phyloP scores from a whole-genome alignment of 2,329 filamentous ascomycete genomes.

The Juglanconis sp. region DNA sequence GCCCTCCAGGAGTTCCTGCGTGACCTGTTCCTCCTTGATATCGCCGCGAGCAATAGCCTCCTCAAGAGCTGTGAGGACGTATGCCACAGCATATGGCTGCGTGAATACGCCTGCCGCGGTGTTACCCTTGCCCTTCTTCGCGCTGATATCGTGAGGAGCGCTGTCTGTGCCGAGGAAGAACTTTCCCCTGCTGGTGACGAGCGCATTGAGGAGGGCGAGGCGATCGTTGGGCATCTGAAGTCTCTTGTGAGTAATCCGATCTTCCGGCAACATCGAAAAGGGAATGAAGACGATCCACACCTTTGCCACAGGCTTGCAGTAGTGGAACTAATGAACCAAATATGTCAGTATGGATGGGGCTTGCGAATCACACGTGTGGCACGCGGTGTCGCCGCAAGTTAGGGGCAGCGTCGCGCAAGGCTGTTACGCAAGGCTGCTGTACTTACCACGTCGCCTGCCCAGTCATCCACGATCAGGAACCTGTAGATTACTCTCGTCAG shows the following conservation, averaged over 20 bases:
- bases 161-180: constrained; percentile 74
- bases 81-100: constrained; percentile 62
- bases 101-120: constrained; percentile 77
- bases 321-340: constrained; percentile 51
- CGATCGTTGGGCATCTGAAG: constrained; percentile 55
- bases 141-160: constrained; percentile 59
- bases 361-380: too few relatives aligned
- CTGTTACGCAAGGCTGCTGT: constrained; percentile 9
- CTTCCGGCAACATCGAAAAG: too few relatives aligned
- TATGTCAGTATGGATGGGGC: background rate
- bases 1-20: constrained; percentile 49
- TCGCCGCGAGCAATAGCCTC: constrained; percentile 55
- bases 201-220: constrained; percentile 66
- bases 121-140: constrained; percentile 55
- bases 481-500: constrained; percentile 1
- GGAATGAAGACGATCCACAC: constrained; percentile 28
- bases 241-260: background rate
- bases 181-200: constrained; percentile 56
- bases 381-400: constrained; percentile 27
- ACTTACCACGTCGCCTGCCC: constrained; percentile 50
- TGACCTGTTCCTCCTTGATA: constrained; percentile 49
- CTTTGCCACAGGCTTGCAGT: constrained; percentile 67
- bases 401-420: background rate
- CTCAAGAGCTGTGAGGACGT: constrained; percentile 58
- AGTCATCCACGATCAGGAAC: constrained; percentile 70